Percentiles rank a stretch among this genome's conserved stretches.
These are phyloP conservation scores for Staphylotrichum tortipilum DNA, from an alignment of 495 filamentous ascomycete species.

Conservation along the genomic window DNA sequence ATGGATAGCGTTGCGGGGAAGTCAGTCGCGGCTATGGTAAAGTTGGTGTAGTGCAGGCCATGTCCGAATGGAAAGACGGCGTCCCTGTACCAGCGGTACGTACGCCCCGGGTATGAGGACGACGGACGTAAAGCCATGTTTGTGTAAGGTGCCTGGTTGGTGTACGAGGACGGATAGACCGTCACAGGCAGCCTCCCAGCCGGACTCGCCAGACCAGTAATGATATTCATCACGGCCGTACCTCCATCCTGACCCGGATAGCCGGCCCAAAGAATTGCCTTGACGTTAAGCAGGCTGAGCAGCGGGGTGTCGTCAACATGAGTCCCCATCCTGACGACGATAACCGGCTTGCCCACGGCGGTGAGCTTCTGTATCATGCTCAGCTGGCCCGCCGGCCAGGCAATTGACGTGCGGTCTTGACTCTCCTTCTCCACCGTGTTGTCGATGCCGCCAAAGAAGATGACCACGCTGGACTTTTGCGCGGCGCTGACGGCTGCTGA, in stretches of 20 bases:
- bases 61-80: conserved; percentile 42
- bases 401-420: conserved; percentile 32
- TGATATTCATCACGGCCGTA: conserved; percentile 41
- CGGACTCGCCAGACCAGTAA: conserved; percentile 44
- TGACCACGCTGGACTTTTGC: conserved; percentile 28
- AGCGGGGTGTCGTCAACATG: conserved; percentile 49
- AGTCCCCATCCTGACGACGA: conserved; percentile 40
- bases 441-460: conserved; percentile 43
- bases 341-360: conserved; percentile 30
- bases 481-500: conserved; percentile 35
- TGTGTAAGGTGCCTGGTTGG: conserved; percentile 29
- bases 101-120: conserved; percentile 30
- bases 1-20: conserved; percentile 23
- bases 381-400: conserved; percentile 37
- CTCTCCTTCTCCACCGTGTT: conserved; percentile 33
- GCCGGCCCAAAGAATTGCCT: conserved; percentile 44
- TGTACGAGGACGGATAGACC: conserved; percentile 36
- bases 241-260: conserved; percentile 52
- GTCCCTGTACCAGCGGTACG: conserved; percentile 37
- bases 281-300: conserved; percentile 40
- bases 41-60: conserved; percentile 40
- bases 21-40: conserved; percentile 34
- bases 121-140: conserved; percentile 32
- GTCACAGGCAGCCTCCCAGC: conserved; percentile 57
- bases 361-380: conserved; percentile 31